A percentile compares a stretch with the other conserved stretches of the same genome.
Evolutionary conservation across 805 yeast genomes (phyloP).

Genomic region (Hanseniaspora pseudoguilliermondii): DNA sequence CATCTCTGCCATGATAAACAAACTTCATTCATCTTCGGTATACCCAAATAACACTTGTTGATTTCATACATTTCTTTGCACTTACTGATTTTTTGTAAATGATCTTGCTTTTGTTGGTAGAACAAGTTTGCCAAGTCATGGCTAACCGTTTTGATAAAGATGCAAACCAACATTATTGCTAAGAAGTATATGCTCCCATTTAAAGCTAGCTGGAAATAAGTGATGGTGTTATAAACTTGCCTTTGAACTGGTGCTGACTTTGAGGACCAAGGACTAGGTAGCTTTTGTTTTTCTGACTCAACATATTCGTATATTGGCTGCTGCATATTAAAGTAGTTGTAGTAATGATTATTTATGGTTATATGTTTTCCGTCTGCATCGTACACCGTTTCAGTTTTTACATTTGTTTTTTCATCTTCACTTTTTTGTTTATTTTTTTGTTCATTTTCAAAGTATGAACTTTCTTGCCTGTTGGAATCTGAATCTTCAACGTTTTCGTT

Average conservation of each 20-base stretch:
- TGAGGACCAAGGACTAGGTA: constrained; percentile 7
- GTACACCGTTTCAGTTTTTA: background rate
- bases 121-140: constrained; percentile 6
- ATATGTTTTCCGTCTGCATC: background rate
- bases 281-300: background rate
- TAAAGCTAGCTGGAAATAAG: constrained; percentile 1
- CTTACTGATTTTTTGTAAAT: background rate
- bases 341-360: constrained; percentile 8
- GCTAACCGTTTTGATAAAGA: background rate
- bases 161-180: background rate
- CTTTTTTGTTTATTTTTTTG: background rate
- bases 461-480: background rate
- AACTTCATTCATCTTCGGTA: background rate
- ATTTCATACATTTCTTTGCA: background rate
- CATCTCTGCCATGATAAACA: constrained; percentile 6
- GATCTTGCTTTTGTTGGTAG: constrained; percentile 7
- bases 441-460: background rate
- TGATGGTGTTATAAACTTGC: background rate
- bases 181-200: background rate
- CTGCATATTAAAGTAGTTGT: constrained; percentile 3
- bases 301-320: background rate
- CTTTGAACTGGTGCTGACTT: background rate
- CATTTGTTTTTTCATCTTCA: background rate
- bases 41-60: constrained; percentile 3
- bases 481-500: background rate